These are phyloP conservation scores for Dryas integrifolia DNA, from an alignment of 331 rosid species.

Conservation along the genomic window DNA sequence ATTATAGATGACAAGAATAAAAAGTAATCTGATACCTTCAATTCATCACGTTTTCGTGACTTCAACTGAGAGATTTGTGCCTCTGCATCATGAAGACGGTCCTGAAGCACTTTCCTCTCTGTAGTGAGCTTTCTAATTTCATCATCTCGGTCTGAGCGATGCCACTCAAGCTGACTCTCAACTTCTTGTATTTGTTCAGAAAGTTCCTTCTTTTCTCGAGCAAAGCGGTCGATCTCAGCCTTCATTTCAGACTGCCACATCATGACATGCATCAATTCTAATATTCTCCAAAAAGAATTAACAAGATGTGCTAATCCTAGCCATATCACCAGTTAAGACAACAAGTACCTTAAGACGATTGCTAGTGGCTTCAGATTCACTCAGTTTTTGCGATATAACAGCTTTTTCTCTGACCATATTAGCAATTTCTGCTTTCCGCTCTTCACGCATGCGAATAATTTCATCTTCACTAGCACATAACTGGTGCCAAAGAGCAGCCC, in stretches of 20 bases:
- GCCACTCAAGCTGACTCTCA: slow-evolving; percentile 99
- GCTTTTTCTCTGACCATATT: slow-evolving; percentile 64
- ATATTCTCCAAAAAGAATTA: slow-evolving; percentile 37
- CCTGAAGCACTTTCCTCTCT: slow-evolving; percentile 88
- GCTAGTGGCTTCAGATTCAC: slow-evolving; percentile 74
- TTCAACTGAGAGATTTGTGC: slow-evolving; percentile 79
- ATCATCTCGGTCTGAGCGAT: slow-evolving; percentile 93
- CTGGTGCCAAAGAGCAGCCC: slow-evolving; percentile 97
- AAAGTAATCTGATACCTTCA: slow-evolving; percentile 56
- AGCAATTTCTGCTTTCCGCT: slow-evolving; percentile 68
- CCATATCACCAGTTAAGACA: slow-evolving; percentile 44
- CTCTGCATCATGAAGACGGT: slow-evolving; percentile 91
- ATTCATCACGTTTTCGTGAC: slow-evolving; percentile 91
- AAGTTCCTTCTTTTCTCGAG: slow-evolving; percentile 85
- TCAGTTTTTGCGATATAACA: slow-evolving; percentile 57
- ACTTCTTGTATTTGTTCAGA: slow-evolving; percentile 71
- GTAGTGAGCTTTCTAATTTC: slow-evolving; percentile 60
- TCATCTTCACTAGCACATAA: slow-evolving; percentile 92
- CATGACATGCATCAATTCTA: slow-evolving; percentile 44
- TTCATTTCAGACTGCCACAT: slow-evolving; percentile 88
- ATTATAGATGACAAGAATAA: slow-evolving; percentile 8
- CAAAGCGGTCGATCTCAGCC: slow-evolving; percentile 75
- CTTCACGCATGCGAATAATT: slow-evolving; percentile 63
- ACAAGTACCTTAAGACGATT: slow-evolving; percentile 82
- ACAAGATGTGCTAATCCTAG: slow-evolving; percentile 37